Percentiles rank a stretch among this genome's conserved stretches.
Conservation (phyloP, 352 stramenopile genomes). For the Pythium sukuiense region DNA sequence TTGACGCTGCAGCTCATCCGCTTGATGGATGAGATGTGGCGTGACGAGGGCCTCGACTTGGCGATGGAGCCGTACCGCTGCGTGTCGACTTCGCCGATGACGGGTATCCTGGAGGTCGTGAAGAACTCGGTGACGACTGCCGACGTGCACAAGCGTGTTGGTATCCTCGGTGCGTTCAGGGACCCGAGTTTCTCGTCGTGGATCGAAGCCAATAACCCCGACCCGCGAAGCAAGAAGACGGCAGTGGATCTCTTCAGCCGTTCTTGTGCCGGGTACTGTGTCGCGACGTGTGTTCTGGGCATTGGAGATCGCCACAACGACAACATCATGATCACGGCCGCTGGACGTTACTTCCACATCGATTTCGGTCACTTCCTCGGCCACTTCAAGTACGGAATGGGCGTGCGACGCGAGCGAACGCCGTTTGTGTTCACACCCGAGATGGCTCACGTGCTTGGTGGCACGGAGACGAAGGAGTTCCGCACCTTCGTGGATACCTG, state of each 20-base stretch:
- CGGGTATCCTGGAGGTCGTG: conserved; percentile 92
- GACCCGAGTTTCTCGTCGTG: conserved; percentile 84
- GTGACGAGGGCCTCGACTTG: conserved; percentile 89
- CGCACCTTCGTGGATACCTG: conserved; percentile 69
- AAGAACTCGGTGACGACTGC: conserved; percentile 93
- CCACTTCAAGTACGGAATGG: conserved; percentile 89
- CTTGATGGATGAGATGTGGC: conserved; percentile 93
- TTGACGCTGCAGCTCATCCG: conserved; percentile 92
- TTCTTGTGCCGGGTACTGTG: conserved; percentile 91
- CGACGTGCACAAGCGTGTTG: conserved; percentile 84
- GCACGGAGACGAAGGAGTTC: conserved; percentile 74
- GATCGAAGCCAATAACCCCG: conserved; percentile 80
- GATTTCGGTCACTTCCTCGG: conserved; percentile 88
- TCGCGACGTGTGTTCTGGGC: conserved; percentile 93
- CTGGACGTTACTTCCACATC: conserved; percentile 88
- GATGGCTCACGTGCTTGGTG: conserved; percentile 86
- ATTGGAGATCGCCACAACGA: conserved; percentile 96
- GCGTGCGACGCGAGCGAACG: conserved; percentile 78
- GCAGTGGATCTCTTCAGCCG: conserved; percentile 87
- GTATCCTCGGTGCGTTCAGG: conserved; percentile 83
- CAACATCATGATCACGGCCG: conserved; percentile 93
- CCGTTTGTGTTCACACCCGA: conserved; percentile 89
- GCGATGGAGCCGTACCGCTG: conserved; percentile 92
- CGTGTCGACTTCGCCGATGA: conserved; percentile 89
- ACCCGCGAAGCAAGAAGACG: conserved; percentile 54